Evolutionary conservation across 2,329 filamentous ascomycete genomes (phyloP).

Genomic region (Trematosphaeria pertusa): DNA sequence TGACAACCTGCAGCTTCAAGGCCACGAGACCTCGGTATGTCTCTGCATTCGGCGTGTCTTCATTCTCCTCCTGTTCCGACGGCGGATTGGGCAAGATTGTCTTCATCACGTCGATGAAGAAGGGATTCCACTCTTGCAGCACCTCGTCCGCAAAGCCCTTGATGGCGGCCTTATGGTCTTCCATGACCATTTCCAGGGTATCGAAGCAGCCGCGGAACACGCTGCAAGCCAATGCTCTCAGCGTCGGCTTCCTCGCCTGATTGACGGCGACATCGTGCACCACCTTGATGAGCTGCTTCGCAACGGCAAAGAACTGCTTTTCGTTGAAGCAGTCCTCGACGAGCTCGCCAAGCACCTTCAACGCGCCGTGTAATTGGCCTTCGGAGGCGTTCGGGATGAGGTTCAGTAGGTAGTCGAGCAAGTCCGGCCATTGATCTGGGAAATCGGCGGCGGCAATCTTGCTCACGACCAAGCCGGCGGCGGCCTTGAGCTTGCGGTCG

Average conservation of each 20-base stretch:
- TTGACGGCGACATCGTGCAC: constrained; percentile 84
- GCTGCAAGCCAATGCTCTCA: constrained; percentile 85
- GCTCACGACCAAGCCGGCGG: constrained; percentile 88
- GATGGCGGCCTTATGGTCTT: constrained; percentile 85
- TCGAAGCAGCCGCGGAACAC: constrained; percentile 94
- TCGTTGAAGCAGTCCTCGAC: constrained; percentile 94
- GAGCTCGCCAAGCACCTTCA: constrained; percentile 86
- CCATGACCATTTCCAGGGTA: constrained; percentile 94
- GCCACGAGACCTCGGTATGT: constrained; percentile 82
- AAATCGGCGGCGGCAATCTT: constrained; percentile 95
- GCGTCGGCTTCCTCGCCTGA: constrained; percentile 72
- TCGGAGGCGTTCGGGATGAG: constrained; percentile 79
- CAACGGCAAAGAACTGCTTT: constrained; percentile 92
- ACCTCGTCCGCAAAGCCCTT: constrained; percentile 89
- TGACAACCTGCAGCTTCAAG: constrained; percentile 92
- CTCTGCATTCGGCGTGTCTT: constrained; percentile 63
- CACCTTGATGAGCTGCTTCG: constrained; percentile 81
- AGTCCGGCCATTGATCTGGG: constrained; percentile 90
- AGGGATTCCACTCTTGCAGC: constrained; percentile 83
- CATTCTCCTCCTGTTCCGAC: constrained; percentile 63
- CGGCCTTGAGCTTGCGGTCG: constrained; percentile 85
- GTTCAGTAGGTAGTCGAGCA: constrained; percentile 80
- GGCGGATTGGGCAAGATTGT: constrained; percentile 70
- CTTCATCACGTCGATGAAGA: constrained; percentile 83
- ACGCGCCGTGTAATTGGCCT: constrained; percentile 82